Evolutionary conservation across 768 basidiomycete species (phyloP), one percentile per base, ranked within the genome.

Genomic region (Trametes punicea): DNA sequence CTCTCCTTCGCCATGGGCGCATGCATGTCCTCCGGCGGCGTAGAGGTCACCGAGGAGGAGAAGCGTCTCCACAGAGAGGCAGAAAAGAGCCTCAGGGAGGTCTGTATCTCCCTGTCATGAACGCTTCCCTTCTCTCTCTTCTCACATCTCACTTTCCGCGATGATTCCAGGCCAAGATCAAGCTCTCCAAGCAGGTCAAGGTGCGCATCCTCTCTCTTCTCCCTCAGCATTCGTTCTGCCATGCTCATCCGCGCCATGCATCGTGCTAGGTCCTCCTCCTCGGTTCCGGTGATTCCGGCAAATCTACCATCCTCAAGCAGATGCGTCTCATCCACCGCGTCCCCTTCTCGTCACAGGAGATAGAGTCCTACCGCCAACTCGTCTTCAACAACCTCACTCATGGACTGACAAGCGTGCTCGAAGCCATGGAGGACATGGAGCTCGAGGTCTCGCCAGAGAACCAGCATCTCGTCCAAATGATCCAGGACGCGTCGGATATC

Each of bases 251-350:
- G 10, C 26, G 15, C 15, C 31, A n/a, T n/a, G 6, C 23, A 21
- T 41, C 23, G 26, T 21, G 3, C 25, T 41, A 94, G 88, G 86
- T 97, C 15, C 77, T 98, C 46, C 78, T 98, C 23, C 78, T 98
- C 34, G 94, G 94, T 39, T 94, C 94, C 39, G 94, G 94, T 26
- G 94, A 96, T 68, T 90, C 88, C 29, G 94, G 94, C 21, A 98
- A 97, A 72, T 91, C 89, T 6, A 97, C 94, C 8, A 80, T 97
- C 65, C 79, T 94, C 70, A 94, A 93, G 89, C 94, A 98, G 87
- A 98, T 98, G 95, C 86, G 94, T 34, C 77, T 97, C 34, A 97
- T 99, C 46, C 95, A 98, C 72, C 81, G 84, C 56, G 76, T 92
- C 1, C 87, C 90, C 0, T 99, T 97, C 73, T 81, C 86, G 0